These are phyloP conservation scores for Epichloe festucae DNA, from an alignment of 2,329 filamentous ascomycete genomes.

Conservation along the genomic window DNA sequence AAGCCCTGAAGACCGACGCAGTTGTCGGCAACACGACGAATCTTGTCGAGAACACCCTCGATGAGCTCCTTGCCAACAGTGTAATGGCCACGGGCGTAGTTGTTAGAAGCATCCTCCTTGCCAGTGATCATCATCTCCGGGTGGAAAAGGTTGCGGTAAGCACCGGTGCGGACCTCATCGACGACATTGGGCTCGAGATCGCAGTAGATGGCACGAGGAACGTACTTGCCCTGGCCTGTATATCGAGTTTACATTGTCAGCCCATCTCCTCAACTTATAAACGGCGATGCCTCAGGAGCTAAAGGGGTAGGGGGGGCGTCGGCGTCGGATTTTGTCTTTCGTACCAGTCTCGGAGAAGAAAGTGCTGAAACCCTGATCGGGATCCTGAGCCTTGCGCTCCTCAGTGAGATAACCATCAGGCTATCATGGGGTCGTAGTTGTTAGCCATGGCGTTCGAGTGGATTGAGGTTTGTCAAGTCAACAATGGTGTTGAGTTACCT, in stretches of 20 bases:
- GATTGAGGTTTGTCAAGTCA: slow-evolving; percentile 4
- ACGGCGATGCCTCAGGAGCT: background rate
- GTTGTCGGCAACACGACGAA: slow-evolving; percentile 94
- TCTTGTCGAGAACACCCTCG: slow-evolving; percentile 93
- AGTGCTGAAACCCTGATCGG: slow-evolving; percentile 97
- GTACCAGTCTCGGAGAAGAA: slow-evolving; percentile 99
- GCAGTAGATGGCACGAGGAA: slow-evolving; percentile 97
- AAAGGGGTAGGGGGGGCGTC: background rate
- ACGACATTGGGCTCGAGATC: slow-evolving; percentile 99
- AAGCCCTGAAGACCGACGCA: slow-evolving; percentile 97
- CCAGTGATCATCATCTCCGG: slow-evolving; percentile 99
- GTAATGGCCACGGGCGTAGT: slow-evolving; percentile 99
- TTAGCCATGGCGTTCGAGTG: slow-evolving; percentile 3
- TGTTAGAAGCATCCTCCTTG: slow-evolving; percentile 99
- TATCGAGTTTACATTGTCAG: slow-evolving; percentile 7
- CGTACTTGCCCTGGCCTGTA: slow-evolving; percentile 93
- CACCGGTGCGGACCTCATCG: slow-evolving; percentile 95
- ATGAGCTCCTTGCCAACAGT: slow-evolving; percentile 99
- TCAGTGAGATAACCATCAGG: slow-evolving; percentile 98
- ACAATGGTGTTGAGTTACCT: slow-evolving; percentile 47
- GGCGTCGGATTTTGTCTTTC: slow-evolving; percentile 5
- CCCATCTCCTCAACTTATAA: background rate
- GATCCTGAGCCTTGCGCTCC: slow-evolving; percentile 85
- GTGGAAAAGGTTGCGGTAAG: slow-evolving; percentile 95
- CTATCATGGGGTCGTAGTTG: slow-evolving; percentile 31